phyloP scores from a whole-genome alignment of 176 grass and related monocot genomes.

The Musa troglodytarum region DNA sequence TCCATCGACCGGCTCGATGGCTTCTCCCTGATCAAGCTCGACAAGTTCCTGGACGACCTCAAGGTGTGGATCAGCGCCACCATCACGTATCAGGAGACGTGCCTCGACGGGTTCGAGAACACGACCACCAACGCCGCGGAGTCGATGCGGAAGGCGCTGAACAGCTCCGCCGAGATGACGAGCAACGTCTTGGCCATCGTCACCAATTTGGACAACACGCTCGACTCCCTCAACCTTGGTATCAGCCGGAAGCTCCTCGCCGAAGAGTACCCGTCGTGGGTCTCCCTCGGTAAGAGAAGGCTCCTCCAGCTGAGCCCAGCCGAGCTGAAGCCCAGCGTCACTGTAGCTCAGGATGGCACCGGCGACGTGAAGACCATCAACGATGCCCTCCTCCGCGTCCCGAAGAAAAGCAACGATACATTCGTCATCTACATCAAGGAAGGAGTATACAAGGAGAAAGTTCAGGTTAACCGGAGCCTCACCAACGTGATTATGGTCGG shows the following conservation, averaged over 20 bases:
- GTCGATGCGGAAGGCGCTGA: conserved; percentile 15
- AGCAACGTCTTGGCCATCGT: conserved; percentile 15
- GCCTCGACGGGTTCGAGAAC: conserved; percentile 10
- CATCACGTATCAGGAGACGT: conserved; percentile 16
- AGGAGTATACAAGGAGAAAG: conserved; percentile 57
- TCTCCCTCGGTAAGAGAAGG: not conserved
- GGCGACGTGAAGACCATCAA: conserved; percentile 59
- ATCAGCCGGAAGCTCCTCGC: conserved; percentile 1
- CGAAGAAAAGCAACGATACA: conserved; percentile 6
- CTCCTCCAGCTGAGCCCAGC: not conserved
- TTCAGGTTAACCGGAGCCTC: conserved; percentile 33
- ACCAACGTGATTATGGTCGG: conserved; percentile 49
- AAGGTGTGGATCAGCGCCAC: conserved; percentile 6
- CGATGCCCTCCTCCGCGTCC: conserved; percentile 42
- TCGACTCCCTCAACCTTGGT: not conserved
- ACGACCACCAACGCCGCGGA: not conserved
- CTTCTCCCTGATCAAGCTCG: conserved; percentile 62
- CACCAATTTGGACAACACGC: not conserved
- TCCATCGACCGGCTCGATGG: conserved; percentile 57
- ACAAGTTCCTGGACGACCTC: conserved; percentile 45
- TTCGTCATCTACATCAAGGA: conserved; percentile 70
- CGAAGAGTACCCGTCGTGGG: not conserved
- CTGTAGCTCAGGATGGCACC: conserved; percentile 56
- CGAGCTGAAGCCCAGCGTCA: conserved; percentile 16
- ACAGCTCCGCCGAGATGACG: not conserved